These are phyloP conservation scores for Aurinia saxatilis DNA, from an alignment of 345 rosid species.

Conservation along the genomic window DNA sequence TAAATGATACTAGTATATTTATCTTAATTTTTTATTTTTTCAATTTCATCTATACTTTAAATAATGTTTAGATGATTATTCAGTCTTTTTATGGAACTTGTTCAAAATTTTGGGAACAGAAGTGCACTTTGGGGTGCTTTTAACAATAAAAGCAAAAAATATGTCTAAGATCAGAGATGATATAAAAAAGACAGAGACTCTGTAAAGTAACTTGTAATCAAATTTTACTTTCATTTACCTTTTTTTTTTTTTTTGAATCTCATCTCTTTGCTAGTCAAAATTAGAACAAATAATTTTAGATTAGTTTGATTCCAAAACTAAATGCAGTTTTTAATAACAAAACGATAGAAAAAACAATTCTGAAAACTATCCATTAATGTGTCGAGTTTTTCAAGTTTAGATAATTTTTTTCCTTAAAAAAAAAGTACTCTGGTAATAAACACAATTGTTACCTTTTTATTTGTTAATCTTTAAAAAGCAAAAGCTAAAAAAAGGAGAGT, in stretches of 20 bases:
- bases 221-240: not conserved
- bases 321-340: not conserved
- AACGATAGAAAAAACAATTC: not conserved
- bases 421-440: conserved; percentile 18
- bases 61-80: conserved; percentile 28
- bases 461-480: conserved; percentile 26
- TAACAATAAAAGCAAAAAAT: conserved; percentile 29
- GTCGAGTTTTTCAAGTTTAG: not conserved
- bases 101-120: conserved; percentile 29
- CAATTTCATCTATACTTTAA: not conserved
- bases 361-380: not conserved
- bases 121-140: conserved; percentile 32
- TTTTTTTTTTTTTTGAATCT: not conserved
- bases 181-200: conserved; percentile 21
- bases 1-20: not conserved
- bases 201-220: conserved; percentile 21
- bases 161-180: conserved; percentile 26
- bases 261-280: conserved; percentile 2
- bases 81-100: conserved; percentile 16
- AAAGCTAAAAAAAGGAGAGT: conserved; percentile 23
- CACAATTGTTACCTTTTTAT: conserved; percentile 32
- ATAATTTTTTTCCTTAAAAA: not conserved
- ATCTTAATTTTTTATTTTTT: not conserved
- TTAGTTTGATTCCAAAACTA: conserved; percentile 7
- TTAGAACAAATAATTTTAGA: not conserved